Evolutionary conservation across 2,329 filamentous ascomycete species (phyloP), one percentile per base, ranked within the genome.

Genomic region (Aspergillus nomiae): DNA sequence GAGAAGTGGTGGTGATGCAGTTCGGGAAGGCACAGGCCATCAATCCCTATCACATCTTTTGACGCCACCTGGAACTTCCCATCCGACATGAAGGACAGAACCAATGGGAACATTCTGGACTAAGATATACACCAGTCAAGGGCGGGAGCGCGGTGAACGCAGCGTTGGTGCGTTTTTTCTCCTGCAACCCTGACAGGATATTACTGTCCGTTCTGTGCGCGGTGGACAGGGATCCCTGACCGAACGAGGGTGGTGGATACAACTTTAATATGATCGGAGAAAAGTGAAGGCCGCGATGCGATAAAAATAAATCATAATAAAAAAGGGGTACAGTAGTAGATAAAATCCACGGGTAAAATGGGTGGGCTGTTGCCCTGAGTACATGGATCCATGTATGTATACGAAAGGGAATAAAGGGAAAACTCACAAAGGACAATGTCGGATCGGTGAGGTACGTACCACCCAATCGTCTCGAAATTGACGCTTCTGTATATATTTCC

Each of bases 11-110:
- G 60, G 64, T 63, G 60, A 65, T 67, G 70, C 72, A 73, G 69
- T 67, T 63, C 71, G 73, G 73, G 62, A 74, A 74, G 69, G 65
- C 65, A 72, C 73, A 75, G 70, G 62, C 59, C 63, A 63, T 62
- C 65, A 50, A 69, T 64, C 64, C 65, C 65, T 67, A 70, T 69
- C 68, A 64, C 67, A 68, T 70, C 67, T 69, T 66, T 61, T 61
- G 67, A 65, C 71, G 72, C 71, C 73, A 72, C 71, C 62, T 61
- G 64, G 63, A 65, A 61, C 60, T 63, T 66, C 63, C 56, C 65
- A 65, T 53, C 61, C 68, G 69, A 69, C 71, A 69, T 71, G 56
- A 43, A 61, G 16, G 45, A 62, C 56, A 43, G 65, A 59, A 59
- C 68, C 68, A 70, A 70, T 70, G 62, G 64, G 67, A 67, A 46